Base-by-base conservation (phyloP, 75 land plant species). In the Ceratopteris richardii region DNA sequence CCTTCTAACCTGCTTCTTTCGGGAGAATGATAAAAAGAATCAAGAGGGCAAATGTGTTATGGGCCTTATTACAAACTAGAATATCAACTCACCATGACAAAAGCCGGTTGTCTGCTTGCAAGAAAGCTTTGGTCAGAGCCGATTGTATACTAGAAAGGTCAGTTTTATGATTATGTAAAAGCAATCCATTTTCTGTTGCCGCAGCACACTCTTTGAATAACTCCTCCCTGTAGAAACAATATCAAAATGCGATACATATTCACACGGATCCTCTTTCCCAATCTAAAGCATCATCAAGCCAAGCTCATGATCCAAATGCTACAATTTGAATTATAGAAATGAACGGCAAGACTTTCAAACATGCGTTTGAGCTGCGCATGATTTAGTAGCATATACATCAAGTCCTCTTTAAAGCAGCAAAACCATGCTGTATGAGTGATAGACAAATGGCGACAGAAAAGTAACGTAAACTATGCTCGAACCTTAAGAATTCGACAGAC, bases 171-270 rank as follows among this genome's bases (percentile, higher is more conserved):
- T 76, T 56, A 86, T 56, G 12, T 5, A 46, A 17, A n/a, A 94
- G 29, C 28, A 59, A 12, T n/a, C 96, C 96, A 27, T 78, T 85
- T 50, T 83, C 71, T 46, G 88, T 67, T 26, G 91, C 82, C 33
- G 52, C 48, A 12, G 58, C 58, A 56, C 98, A 94, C 54, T 90
- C 96, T 51, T 81, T 81, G 63, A 77, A 86, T 39, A 94, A 61
- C 67, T 83, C 91, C 37, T 94, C 85, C 76, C 98, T 94, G 86
- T 20, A 46, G 29, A 65, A 9, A 40, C 19, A 13, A 20, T 26
- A 47, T 48, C 11, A 22, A 42, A 48, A 57, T 57, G 20, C n/a
- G n/a, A n/a, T n/a, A n/a, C n/a, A n/a, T n/a, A n/a, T n/a, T n/a
- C n/a, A n/a, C n/a, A n/a, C n/a, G n/a, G n/a, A n/a, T n/a, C n/a